A percentile compares a stretch with the other conserved stretches of the same genome.
Conservation (phyloP, 306 rosid species). For the Cucurbita moschata region DNA sequence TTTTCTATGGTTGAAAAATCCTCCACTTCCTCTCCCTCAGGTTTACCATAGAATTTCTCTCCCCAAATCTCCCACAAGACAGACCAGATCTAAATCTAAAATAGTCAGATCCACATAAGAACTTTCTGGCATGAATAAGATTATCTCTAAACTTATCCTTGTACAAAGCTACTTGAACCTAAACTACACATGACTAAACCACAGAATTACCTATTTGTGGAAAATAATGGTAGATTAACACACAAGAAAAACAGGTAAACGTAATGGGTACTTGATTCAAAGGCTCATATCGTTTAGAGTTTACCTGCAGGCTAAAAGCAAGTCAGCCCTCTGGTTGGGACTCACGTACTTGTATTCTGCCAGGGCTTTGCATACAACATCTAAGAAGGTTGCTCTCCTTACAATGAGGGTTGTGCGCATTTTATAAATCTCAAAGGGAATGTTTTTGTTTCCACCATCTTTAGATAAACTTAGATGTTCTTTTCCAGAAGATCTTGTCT, state of each 20-base stretch:
- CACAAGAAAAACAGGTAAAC: not conserved
- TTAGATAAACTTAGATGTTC: slow-evolving; percentile 16
- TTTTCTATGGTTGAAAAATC: not conserved
- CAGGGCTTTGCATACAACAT: slow-evolving; percentile 65
- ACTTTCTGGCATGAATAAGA: not conserved
- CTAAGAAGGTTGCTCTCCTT: slow-evolving; percentile 45
- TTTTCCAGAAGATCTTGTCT: slow-evolving; percentile 13
- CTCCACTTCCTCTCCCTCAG: not conserved
- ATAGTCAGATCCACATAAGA: not conserved
- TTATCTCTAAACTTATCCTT: not conserved
- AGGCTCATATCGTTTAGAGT: not conserved
- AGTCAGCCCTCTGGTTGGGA: slow-evolving; percentile 84
- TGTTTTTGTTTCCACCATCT: slow-evolving; percentile 25
- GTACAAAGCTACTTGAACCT: not conserved
- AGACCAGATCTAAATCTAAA: not conserved
- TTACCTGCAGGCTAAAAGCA: slow-evolving; percentile 84
- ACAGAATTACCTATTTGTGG: not conserved
- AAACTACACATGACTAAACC: not conserved
- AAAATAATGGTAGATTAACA: not conserved
- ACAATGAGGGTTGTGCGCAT: slow-evolving; percentile 57
- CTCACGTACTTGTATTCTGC: slow-evolving; percentile 86
- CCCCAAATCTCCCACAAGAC: not conserved
- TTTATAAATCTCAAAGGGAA: slow-evolving; percentile 74
- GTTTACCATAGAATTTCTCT: not conserved
- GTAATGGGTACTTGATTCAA: not conserved